phyloP scores from a whole-genome alignment of 768 basidiomycete species.

The Rhodocollybia butyracea region DNA sequence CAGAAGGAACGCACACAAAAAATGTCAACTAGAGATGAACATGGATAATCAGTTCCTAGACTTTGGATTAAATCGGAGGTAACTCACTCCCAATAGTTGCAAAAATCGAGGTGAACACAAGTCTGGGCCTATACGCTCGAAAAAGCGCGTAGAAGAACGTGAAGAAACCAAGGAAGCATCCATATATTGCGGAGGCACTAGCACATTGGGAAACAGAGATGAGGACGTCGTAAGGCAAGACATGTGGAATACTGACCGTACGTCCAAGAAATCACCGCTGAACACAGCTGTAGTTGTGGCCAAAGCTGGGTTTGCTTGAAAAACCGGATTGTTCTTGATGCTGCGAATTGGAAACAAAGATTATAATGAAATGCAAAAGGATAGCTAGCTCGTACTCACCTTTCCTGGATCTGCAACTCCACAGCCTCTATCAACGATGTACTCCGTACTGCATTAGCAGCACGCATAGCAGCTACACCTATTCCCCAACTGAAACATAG shows the following conservation, averaged over 20 bases:
- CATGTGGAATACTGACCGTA: conserved; percentile 19
- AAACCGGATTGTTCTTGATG: conserved; percentile 19
- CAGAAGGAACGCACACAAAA: conserved; percentile 13
- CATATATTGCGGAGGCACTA: conserved; percentile 44
- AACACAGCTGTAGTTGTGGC: conserved; percentile 40
- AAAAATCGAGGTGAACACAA: conserved; percentile 43
- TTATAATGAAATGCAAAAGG: not conserved
- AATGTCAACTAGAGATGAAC: conserved; percentile 26
- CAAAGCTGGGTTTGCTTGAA: conserved; percentile 34
- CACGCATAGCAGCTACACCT: conserved; percentile 51
- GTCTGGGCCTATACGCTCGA: conserved; percentile 43
- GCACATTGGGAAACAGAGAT: not conserved
- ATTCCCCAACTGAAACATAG: conserved; percentile 52
- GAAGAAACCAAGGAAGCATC: conserved; percentile 45
- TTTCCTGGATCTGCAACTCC: conserved; percentile 25
- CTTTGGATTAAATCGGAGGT: not conserved
- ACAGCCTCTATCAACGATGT: conserved; percentile 26
- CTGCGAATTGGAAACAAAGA: not conserved
- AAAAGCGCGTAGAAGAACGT: conserved; percentile 40
- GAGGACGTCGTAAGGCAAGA: not conserved
- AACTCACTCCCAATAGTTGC: conserved; percentile 36
- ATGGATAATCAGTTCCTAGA: not conserved
- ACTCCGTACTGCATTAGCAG: conserved; percentile 36
- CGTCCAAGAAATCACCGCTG: conserved; percentile 47
- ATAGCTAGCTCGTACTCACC: conserved; percentile 18